phyloP scores from a whole-genome alignment of 192 early-diverging fungal genomes.

The Fimicolochytrium jonesii region DNA sequence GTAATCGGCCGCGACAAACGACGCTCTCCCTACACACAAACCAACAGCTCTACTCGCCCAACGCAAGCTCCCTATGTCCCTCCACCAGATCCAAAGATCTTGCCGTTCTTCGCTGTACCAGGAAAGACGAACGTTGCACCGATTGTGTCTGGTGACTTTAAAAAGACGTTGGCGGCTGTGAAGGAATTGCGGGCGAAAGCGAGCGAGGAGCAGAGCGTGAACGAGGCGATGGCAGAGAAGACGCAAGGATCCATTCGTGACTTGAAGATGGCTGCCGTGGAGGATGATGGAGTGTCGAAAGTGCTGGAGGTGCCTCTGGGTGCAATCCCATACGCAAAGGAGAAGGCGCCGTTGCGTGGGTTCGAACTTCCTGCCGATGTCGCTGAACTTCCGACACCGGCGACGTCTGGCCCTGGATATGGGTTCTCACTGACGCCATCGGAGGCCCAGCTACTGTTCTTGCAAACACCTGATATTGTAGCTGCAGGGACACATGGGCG shows the following conservation, averaged over 20 bases:
- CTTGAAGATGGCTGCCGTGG: background rate
- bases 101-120: constrained; percentile 11
- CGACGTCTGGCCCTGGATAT: constrained; percentile 33
- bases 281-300: background rate
- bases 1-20: constrained; percentile 35
- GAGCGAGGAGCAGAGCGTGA: background rate
- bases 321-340: background rate
- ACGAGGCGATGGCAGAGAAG: background rate
- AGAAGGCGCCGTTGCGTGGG: background rate
- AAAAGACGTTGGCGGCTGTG: background rate
- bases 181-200: background rate
- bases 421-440: constrained; percentile 32
- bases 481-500: constrained; percentile 4
- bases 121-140: background rate
- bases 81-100: background rate
- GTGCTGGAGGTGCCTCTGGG: constrained; percentile 10
- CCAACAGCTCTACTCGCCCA: constrained; percentile 10
- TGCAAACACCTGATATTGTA: constrained; percentile 36
- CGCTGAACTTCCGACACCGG: background rate
- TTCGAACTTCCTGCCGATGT: constrained; percentile 2
- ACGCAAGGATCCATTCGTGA: background rate
- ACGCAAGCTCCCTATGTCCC: constrained; percentile 9
- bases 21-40: constrained; percentile 24
- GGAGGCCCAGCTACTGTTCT: constrained; percentile 37
- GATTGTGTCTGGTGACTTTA: constrained; percentile 10